Base-by-base conservation (phyloP, 106 monocot species). In the Cymbidium sinense region DNA sequence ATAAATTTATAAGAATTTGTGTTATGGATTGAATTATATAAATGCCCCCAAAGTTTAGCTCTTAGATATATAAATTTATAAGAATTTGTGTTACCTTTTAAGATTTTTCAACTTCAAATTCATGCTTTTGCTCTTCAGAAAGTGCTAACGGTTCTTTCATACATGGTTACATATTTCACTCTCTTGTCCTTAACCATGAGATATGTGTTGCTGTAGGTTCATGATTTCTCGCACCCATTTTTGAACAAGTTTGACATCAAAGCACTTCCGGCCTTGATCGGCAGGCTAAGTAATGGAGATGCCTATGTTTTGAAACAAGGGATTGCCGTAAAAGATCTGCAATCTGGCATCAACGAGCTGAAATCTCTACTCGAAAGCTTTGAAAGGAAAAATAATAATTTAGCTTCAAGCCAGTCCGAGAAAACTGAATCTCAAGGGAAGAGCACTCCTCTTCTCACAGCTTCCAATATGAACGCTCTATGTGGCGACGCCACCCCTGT, bases 241-340 rank as follows among this genome's bases (percentile, higher is more conserved):
- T 70, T 98, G 84, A 98, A 85, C 73, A 87, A 80, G 34, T 80
- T 90, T 34, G 94, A 90, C 0, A 88, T 98, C 19, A 75, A 81
- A 70, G 80, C 83, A 7, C 74, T 98, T 65, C 98, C 98, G 34
- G 89, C 98, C 11, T 34, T 98, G 3, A 76, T 98, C 47, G 98
- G 94, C 13, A 86, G 80, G 82, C 23, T 89, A 31, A 84, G 77
- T 27, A 82, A 92, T 82, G 92, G 98, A 9, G 87, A 92, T 37
- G 74, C 76, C 43, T 70, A 85, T 75, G 81, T 94, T 19, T 43
- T 94, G 39, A 90, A 73, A 77, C 50, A 81, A 44, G 92, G 98
- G 17, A 92, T 98, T 70, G 15, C 81, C 64, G 79, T 94, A 43
- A 87, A 90, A 76, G 98, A 98, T 86, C 77, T 98, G 84, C 90